These are phyloP conservation scores for Hortiboletus flavorubellus DNA, from an alignment of 768 basidiomycete genomes.

Conservation along the genomic window DNA sequence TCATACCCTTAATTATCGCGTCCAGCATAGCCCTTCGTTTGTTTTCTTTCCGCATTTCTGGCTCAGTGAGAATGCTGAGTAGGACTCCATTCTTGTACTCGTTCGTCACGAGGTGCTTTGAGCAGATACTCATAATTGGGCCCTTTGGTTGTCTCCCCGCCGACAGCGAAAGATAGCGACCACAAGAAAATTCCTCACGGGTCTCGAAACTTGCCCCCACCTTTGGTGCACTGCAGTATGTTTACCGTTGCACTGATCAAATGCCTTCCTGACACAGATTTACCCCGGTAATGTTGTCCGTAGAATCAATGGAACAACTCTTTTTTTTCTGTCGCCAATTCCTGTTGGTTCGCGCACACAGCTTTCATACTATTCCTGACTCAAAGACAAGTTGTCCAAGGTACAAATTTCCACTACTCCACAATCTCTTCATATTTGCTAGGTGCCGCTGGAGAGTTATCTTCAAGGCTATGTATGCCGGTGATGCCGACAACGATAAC, in stretches of 20 bases:
- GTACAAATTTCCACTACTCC: neutral
- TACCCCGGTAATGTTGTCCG: neutral
- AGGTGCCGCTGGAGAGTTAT: conserved; percentile 1
- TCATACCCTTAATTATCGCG: neutral
- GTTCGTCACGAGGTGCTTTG: neutral
- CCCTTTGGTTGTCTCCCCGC: neutral
- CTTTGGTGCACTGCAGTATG: neutral
- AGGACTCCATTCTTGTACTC: neutral
- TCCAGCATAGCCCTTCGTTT: neutral
- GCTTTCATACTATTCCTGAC: neutral
- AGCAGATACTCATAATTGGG: conserved; percentile 1
- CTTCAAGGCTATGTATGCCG: neutral
- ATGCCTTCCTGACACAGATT: neutral
- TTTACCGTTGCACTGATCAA: neutral
- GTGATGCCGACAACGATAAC: neutral
- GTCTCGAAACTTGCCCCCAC: neutral
- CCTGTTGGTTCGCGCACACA: neutral
- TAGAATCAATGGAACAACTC: neutral
- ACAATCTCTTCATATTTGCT: neutral
- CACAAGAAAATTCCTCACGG: neutral
- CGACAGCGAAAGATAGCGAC: neutral
- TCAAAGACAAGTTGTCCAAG: conserved; percentile 1
- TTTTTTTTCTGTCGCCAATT: neutral
- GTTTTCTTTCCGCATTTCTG: neutral
- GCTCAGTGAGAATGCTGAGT: neutral